Evolutionary conservation across 2,329 filamentous ascomycete genomes (phyloP), one percentile per base, ranked within the genome.

Genomic region (Colletotrichum camelliae): DNA sequence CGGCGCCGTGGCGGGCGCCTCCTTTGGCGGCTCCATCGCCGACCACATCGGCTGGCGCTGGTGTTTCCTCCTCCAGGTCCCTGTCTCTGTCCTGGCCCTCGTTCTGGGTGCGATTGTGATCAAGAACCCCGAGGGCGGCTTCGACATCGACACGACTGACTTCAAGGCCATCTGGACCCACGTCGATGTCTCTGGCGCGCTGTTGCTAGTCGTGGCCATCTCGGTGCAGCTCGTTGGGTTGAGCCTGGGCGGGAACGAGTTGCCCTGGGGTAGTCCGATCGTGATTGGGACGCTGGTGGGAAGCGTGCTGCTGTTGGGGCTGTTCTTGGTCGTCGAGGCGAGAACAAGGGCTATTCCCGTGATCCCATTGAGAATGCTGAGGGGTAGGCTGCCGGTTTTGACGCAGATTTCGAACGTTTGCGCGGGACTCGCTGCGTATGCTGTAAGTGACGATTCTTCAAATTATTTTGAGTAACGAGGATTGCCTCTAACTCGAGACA

Each of bases 41-140:
- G 92, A 94, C 78, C 86, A 84, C 2, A 86, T 94, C 27, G 93
- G 93, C 12, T 94, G 93, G 93, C 87, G 93, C 27, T 93, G 90
- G 89, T 93, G 91, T 72, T 94, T 94, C 75, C 80, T 92, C 5
- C 84, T 92, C 3, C 92, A 94, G 79, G 89, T 92, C 0, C 92
- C 92, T 0, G 81, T 93, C 0, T 92, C 91, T 0, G 75, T 88
- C 2, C 78, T 89, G n/a, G 91, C 91, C 0, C 84, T 93, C 1
- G 52, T 88, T 0, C 83, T 91, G 13, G 91, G 91, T 0, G 86
- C 86, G 39, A 77, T 90, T 3, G 90, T 91, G 2, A 85, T 93
- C 57, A 83, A 86, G 67, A 86, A 91, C 70, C 87, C 87, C 9
- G 72, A 82, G 1, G 78, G 81, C 10, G 78, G 79, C 5, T 77